These are phyloP conservation scores for Ustilago crameri DNA, from an alignment of 1,284 basidiomycete species.

Conservation along the genomic window DNA sequence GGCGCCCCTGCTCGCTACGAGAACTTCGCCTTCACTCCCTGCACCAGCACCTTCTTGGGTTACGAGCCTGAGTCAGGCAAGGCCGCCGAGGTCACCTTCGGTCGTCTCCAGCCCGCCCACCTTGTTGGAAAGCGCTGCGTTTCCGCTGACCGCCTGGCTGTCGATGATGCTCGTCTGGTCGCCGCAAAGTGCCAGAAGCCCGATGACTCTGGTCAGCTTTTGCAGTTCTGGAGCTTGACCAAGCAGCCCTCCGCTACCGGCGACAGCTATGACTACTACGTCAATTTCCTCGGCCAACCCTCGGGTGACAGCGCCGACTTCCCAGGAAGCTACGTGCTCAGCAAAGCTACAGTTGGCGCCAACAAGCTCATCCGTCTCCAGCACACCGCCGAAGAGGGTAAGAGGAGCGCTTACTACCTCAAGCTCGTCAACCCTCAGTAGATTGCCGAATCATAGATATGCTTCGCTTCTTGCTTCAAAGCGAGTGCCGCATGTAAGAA, in stretches of 20 bases:
- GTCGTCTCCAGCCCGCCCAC: slow-evolving; percentile 46
- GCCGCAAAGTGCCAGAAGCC: slow-evolving; percentile 35
- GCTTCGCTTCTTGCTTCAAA: background rate
- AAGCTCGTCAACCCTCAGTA: slow-evolving; percentile 24
- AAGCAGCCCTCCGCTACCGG: slow-evolving; percentile 31
- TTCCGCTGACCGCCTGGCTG: slow-evolving; percentile 27
- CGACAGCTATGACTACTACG: slow-evolving; percentile 31
- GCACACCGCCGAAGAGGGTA: slow-evolving; percentile 20
- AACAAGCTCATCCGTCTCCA: slow-evolving; percentile 40
- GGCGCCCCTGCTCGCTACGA: slow-evolving; percentile 30
- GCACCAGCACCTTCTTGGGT: slow-evolving; percentile 37
- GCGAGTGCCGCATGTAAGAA: too few relatives aligned
- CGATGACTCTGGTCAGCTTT: slow-evolving; percentile 50
- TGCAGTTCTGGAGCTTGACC: slow-evolving; percentile 52
- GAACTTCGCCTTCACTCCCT: slow-evolving; percentile 44
- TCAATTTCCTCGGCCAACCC: slow-evolving; percentile 47
- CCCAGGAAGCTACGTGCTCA: slow-evolving; percentile 31
- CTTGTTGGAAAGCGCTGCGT: slow-evolving; percentile 44
- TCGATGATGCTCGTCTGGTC: slow-evolving; percentile 24
- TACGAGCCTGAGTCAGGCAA: slow-evolving; percentile 44
- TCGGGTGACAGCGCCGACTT: slow-evolving; percentile 27
- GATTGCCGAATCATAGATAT: background rate
- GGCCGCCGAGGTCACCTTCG: slow-evolving; percentile 41
- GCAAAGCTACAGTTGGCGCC: slow-evolving; percentile 11
- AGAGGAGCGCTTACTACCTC: slow-evolving; percentile 36